Conservation (phyloP, 2,329 filamentous ascomycete species). For the Zasmidium cellare region DNA sequence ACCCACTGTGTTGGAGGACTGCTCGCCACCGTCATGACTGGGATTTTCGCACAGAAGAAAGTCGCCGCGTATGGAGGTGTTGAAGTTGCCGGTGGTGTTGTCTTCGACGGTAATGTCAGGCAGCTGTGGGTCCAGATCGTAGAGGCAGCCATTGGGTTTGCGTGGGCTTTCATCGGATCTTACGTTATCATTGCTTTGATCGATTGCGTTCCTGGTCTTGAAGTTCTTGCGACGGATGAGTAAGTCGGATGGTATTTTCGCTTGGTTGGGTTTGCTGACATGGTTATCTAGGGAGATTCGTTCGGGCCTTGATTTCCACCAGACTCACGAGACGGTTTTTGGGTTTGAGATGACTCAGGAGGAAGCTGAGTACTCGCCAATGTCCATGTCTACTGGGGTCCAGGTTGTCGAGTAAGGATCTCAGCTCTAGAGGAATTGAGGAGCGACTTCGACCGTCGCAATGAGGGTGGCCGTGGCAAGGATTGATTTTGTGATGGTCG, state of each 20-base stretch:
- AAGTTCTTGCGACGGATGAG: constrained; percentile 55
- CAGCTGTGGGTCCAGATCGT: constrained; percentile 54
- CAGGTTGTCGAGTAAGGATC: constrained; percentile 1
- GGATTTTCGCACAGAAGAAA: constrained; percentile 52
- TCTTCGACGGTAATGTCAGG: constrained; percentile 54
- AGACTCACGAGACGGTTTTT: constrained; percentile 15
- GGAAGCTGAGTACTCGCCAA: constrained; percentile 15
- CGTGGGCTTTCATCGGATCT: constrained; percentile 52
- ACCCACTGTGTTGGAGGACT: constrained; percentile 56
- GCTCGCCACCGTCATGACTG: constrained; percentile 52
- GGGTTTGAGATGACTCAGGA: constrained; percentile 8
- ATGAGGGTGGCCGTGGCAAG: no score
- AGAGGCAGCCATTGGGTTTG: constrained; percentile 53
- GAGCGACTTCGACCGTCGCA: no score
- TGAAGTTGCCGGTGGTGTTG: constrained; percentile 51
- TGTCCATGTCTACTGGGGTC: background rate
- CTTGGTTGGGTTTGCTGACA: background rate
- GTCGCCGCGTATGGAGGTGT: constrained; percentile 56
- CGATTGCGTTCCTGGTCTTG: constrained; percentile 54
- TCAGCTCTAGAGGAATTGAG: no score
- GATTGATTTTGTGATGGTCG: no score
- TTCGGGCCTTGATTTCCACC: constrained; percentile 12
- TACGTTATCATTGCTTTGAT: constrained; percentile 53
- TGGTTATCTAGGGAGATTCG: constrained; percentile 4
- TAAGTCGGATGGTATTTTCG: constrained; percentile 34